Evolutionary conservation across 768 basidiomycete species (phyloP).

Genomic region (Trametes meyenii): DNA sequence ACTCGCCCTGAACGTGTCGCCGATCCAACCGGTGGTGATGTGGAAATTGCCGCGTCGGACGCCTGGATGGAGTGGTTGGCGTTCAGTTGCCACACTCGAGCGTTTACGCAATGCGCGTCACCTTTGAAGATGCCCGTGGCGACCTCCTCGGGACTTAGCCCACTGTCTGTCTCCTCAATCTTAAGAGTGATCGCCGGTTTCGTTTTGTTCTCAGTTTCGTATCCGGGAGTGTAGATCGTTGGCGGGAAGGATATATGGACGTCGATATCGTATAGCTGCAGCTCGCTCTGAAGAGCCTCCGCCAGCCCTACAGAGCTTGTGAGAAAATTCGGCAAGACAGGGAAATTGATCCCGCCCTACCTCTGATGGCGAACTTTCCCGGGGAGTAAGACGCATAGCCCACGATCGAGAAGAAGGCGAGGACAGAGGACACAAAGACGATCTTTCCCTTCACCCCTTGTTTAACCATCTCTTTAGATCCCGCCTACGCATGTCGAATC

Average conservation of each 20-base stretch:
- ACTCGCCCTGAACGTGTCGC: constrained; percentile 65
- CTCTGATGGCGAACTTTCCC: constrained; percentile 83
- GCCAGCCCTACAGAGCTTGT: constrained; percentile 62
- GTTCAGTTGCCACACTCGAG: not conserved
- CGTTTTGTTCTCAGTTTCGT: constrained; percentile 71
- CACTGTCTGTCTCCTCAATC: constrained; percentile 75
- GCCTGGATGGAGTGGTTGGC: constrained; percentile 43
- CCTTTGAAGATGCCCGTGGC: constrained; percentile 63
- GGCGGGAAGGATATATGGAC: constrained; percentile 84
- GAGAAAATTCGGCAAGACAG: not conserved
- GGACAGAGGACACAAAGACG: constrained; percentile 73
- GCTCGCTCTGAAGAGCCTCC: constrained; percentile 79
- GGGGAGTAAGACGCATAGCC: constrained; percentile 84
- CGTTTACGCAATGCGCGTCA: constrained; percentile 31
- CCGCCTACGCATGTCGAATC: constrained; percentile 48
- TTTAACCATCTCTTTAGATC: constrained; percentile 63
- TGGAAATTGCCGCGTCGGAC: constrained; percentile 73
- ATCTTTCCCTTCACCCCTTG: constrained; percentile 64
- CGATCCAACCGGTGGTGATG: constrained; percentile 75
- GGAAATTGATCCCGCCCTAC: constrained; percentile 38
- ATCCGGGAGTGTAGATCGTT: constrained; percentile 81
- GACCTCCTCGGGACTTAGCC: constrained; percentile 62
- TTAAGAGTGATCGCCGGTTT: constrained; percentile 77
- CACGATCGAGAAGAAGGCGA: constrained; percentile 74
- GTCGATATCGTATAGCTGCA: constrained; percentile 73